phyloP scores from a whole-genome alignment of 75 land plant species.

The Isoetes taiwanensis region DNA sequence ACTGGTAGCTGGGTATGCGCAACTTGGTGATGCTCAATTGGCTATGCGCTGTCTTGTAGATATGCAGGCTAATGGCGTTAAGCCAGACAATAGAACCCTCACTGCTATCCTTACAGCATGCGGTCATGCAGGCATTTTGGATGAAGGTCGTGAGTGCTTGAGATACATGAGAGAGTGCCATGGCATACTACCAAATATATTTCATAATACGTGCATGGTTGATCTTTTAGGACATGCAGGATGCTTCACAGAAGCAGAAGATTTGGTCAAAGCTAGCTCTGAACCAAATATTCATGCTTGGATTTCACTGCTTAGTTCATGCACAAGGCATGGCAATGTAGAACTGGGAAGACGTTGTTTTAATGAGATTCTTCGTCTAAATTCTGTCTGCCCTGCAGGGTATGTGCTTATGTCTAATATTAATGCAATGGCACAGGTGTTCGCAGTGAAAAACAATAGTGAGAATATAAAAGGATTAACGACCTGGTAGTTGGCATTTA shows the following conservation, averaged over 20 bases:
- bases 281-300: no score
- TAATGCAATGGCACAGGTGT: no score
- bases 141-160: background rate
- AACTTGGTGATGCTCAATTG: background rate
- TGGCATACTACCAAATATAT: background rate
- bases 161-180: background rate
- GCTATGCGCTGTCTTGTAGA: background rate
- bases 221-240: conserved; percentile 15
- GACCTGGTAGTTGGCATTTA: no score
- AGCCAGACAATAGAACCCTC: background rate
- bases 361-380: no score
- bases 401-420: no score
- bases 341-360: no score
- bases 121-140: background rate
- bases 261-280: no score
- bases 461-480: no score
- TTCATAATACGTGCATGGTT: conserved; percentile 1
- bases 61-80: background rate
- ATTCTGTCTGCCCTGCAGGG: no score
- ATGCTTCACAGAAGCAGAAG: conserved; percentile 11
- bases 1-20: background rate
- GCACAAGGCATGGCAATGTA: no score
- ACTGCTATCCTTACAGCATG: background rate
- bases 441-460: no score
- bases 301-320: no score